Percentiles rank a stretch among this genome's conserved stretches.
Evolutionary conservation across 352 stramenopile species (phyloP).

Genomic region (Pythium brachiatum): DNA sequence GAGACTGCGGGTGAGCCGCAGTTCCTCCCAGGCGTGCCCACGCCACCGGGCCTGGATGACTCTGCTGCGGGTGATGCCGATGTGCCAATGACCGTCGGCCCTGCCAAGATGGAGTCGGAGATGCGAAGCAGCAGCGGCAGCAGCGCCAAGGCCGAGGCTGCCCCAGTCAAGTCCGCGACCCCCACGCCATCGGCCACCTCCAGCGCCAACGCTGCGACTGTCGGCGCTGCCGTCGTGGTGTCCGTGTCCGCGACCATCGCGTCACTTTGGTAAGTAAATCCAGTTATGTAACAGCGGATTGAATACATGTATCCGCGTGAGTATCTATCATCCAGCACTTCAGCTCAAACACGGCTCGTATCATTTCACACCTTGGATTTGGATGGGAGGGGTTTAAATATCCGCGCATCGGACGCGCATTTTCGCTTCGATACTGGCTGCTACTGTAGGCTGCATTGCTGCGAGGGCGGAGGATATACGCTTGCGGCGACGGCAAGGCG

Average conservation of each 20-base stretch:
- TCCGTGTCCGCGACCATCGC: neutral
- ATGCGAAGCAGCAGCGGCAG: neutral
- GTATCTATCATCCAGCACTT: neutral
- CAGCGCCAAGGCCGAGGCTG: slow-evolving; percentile 3
- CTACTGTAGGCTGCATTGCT: neutral
- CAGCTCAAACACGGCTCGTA: neutral
- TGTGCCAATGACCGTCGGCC: neutral
- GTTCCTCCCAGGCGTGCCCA: slow-evolving; percentile 4
- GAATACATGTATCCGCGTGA: neutral
- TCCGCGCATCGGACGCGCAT: slow-evolving; percentile 22
- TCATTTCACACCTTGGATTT: slow-evolving; percentile 2
- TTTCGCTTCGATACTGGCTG: slow-evolving; percentile 10
- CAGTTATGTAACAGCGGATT: neutral
- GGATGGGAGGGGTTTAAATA: slow-evolving; percentile 22
- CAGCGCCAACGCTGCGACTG: neutral
- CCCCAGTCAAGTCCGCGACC: slow-evolving; percentile 9
- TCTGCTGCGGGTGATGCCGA: neutral
- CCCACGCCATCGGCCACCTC: neutral
- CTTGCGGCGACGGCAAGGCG: slow-evolving; percentile 22
- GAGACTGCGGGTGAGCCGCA: slow-evolving; percentile 3
- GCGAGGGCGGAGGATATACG: slow-evolving; percentile 9
- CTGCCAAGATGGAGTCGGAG: slow-evolving; percentile 2
- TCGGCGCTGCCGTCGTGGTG: slow-evolving; percentile 5
- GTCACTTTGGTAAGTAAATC: neutral
- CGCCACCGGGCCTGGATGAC: neutral